A percentile compares a stretch with the other conserved stretches of the same genome.
Evolutionary conservation across 2,329 filamentous ascomycete genomes (phyloP).

Genomic region (Beauveria sp.): DNA sequence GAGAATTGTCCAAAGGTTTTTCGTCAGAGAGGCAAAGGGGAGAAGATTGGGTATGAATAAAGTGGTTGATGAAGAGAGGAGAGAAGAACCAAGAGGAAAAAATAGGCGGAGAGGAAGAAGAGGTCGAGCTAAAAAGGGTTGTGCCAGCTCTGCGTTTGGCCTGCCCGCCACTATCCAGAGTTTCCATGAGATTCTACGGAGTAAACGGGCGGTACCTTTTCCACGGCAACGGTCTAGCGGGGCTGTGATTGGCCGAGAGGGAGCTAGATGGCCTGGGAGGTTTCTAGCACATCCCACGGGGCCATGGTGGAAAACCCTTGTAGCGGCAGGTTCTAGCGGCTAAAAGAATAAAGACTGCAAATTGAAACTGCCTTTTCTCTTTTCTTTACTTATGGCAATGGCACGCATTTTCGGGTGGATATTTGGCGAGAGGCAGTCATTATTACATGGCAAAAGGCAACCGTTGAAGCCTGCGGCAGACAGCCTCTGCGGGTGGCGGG

Average conservation of each 20-base stretch:
- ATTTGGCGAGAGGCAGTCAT: not conserved
- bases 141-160: conserved; percentile 18
- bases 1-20: conserved; percentile 20
- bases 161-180: conserved; percentile 23
- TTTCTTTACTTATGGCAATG: not conserved
- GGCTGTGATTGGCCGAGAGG: conserved; percentile 14
- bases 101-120: conserved; percentile 14
- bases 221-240: conserved; percentile 16
- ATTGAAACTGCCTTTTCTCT: not conserved
- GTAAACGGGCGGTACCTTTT: conserved; percentile 22
- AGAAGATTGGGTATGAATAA: conserved; percentile 14
- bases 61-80: conserved; percentile 14
- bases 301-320: not conserved
- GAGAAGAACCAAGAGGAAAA: conserved; percentile 16
- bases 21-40: conserved; percentile 18
- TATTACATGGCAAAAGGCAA: not conserved
- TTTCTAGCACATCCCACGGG: conserved; percentile 5
- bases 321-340: not conserved
- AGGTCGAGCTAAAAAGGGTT: conserved; percentile 29
- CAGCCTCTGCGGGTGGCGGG: not conserved
- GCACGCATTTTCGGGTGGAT: too few relatives aligned
- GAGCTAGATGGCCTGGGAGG: conserved; percentile 1
- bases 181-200: conserved; percentile 39
- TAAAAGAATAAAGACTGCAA: not conserved
- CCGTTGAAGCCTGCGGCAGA: not conserved